Base-by-base conservation (phyloP, 192 early-diverging fungal species). In the Coemansia aciculifera region DNA sequence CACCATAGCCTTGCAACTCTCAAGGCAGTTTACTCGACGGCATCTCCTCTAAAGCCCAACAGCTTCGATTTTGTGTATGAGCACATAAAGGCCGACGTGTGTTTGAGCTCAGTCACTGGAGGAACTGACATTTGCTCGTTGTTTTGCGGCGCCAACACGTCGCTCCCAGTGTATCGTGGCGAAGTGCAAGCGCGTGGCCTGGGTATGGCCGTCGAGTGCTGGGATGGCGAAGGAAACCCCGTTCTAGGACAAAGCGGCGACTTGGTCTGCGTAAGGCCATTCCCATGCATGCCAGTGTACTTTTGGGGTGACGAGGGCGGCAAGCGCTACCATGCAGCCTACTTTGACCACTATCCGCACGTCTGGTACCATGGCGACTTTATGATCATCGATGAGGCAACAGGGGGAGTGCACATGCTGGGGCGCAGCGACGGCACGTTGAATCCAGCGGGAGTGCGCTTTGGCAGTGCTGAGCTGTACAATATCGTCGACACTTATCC, bases 361-460 rank as follows among this genome's bases (percentile, higher is more conserved):
- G 87, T 96, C 31, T 99, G 97, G 97, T 94, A 95, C 83, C 95
- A 99, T 73, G 95, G 96, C 29, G 95, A 99, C 74, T 99, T 93
- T 82, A 88, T 98, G 63, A 79, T 86, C 60, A 90, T 98, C 63
- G 93, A 93, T 74, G 83, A 87, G 38, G 79, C 75, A 12, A 97
- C 95, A 0, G 92, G 92, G 37, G 96, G 97, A 27, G 91, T 99
- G 66, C 83, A 95, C 42, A 97, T 99, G 96, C 86, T 98, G 10
- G 97, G 97, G 3, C 86, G 95, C 64, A 89, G 88, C 46, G 95
- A 98, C 66, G 93, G 94, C 19, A 97, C 93, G 6, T 75, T 98
- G 37, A 98, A 98, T 72, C 97, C 97, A 0, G 86, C 84, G 8
- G 97, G 97, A 11, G 92, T 96, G 62, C 88, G 95, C 32, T 98